These are phyloP conservation scores for Macrocybe gigantea DNA, from an alignment of 768 basidiomycete species.

Conservation along the genomic window DNA sequence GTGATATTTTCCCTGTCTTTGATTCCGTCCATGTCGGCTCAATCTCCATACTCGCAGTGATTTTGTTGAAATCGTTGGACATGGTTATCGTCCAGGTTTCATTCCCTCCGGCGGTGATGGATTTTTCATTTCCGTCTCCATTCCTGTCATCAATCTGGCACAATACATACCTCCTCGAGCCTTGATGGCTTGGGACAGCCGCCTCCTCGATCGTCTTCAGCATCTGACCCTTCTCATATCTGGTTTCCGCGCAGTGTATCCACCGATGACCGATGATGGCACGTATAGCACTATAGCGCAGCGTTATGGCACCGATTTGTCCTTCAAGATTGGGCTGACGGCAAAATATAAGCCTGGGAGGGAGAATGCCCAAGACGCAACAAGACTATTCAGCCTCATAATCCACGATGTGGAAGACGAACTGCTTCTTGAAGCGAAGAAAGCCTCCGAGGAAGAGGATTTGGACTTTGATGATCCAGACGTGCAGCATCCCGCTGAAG, in stretches of 20 bases:
- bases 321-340: slow-evolving; percentile 61
- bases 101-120: slow-evolving; percentile 45
- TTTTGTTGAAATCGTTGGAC: slow-evolving; percentile 53
- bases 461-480: slow-evolving; percentile 17
- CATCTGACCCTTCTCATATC: slow-evolving; percentile 64
- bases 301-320: slow-evolving; percentile 27
- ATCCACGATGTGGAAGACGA: slow-evolving; percentile 37
- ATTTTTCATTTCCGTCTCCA: slow-evolving; percentile 49
- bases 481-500: slow-evolving; percentile 10
- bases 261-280: slow-evolving; percentile 41
- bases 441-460: slow-evolving; percentile 22
- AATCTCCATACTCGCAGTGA: slow-evolving; percentile 31
- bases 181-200: slow-evolving; percentile 70
- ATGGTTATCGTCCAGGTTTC: slow-evolving; percentile 55
- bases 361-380: slow-evolving; percentile 40
- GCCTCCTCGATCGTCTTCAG: slow-evolving; percentile 48
- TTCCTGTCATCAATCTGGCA: slow-evolving; percentile 48
- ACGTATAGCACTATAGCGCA: slow-evolving; percentile 27
- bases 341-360: slow-evolving; percentile 52
- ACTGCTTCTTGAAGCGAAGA: slow-evolving; percentile 25
- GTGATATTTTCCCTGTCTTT: slow-evolving; percentile 3
- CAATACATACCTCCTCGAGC: slow-evolving; percentile 55
- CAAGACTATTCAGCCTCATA: slow-evolving; percentile 45
- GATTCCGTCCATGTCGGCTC: background rate
- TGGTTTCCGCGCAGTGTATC: slow-evolving; percentile 48